Base-by-base conservation (phyloP, 2,329 filamentous ascomycete species). In the Calonectria pseudoreteaudii region DNA sequence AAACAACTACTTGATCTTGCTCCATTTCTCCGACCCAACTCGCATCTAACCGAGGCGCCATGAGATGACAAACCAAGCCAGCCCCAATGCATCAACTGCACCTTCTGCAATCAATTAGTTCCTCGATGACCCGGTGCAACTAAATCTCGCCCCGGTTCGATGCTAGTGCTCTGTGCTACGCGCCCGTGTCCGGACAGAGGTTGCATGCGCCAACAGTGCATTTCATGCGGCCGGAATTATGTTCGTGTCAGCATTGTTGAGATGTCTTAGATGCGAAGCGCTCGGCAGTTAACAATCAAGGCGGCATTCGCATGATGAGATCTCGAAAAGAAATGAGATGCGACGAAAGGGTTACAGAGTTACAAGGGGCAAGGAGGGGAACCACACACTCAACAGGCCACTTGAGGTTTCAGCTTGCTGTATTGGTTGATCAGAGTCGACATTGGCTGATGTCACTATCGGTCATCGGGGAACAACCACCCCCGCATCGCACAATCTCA, bases 211-310 rank as follows among this genome's bases (percentile, higher is more conserved):
- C 34, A 38, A 62, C 52, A 38, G 31, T 65, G 70, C 58, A 69
- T 68, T 47, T 68, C 30, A 72, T 72, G 70, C 70, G 66, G 49
- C 66, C 49, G 30, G 30, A 72, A 72, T 65, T 53, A 68, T 66
- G 70, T 68, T 58, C 70, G 64, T 47, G 50, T 68, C 66, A 65
- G 49, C 58, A 50, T 26, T 65, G 49, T 65, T 72, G 58, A 58
- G 66, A 62, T 65, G 56, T 49, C 62, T 65, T 38, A 38, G 60
- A 65, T 65, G 44, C 53, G 28, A 64, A 26, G 62, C 23, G 23
- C 53, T 49, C 70, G 70, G 70, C 65, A 72, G 70, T 72, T 72
- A 41, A n/a, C 36, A 60, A 11, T 44, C 44, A 58, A 23, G 49
- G 49, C 66, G 70, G 66, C 49, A 68, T 50, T 72, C 64, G 58